These are phyloP conservation scores for Infundibulicybe gibba DNA, from an alignment of 768 basidiomycete species.

Conservation along the genomic window DNA sequence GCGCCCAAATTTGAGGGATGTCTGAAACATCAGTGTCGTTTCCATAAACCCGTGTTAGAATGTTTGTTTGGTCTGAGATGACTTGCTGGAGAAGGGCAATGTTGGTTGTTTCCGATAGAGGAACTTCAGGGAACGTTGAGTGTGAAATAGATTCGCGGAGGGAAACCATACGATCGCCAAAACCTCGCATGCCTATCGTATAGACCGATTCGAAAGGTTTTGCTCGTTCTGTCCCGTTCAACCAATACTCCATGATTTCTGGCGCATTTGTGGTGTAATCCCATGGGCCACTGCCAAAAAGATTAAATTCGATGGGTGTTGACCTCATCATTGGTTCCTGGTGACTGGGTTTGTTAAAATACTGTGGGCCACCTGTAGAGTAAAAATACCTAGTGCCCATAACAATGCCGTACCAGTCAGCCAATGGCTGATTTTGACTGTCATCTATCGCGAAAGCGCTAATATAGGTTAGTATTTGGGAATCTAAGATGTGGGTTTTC, in stretches of 20 bases:
- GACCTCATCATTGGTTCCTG: slow-evolving; percentile 77
- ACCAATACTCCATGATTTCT: slow-evolving; percentile 60
- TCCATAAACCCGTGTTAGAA: slow-evolving; percentile 49
- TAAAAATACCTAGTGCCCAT: slow-evolving; percentile 61
- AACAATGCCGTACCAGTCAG: slow-evolving; percentile 62
- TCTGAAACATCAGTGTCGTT: slow-evolving; percentile 38
- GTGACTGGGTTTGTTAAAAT: slow-evolving; percentile 32
- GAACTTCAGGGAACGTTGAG: slow-evolving; percentile 27
- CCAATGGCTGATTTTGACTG: slow-evolving; percentile 55
- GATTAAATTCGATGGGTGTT: slow-evolving; percentile 60
- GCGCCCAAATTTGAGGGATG: slow-evolving; percentile 66
- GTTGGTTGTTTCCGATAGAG: slow-evolving; percentile 46
- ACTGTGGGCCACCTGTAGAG: neutral
- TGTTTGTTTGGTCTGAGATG: slow-evolving; percentile 57
- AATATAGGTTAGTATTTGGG: neutral
- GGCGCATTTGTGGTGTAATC: slow-evolving; percentile 55
- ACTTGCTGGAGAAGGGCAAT: slow-evolving; percentile 52
- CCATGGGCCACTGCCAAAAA: slow-evolving; percentile 57
- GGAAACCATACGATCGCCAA: slow-evolving; percentile 40
- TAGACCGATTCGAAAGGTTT: slow-evolving; percentile 59
- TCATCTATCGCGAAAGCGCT: slow-evolving; percentile 60
- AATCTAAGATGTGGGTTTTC: neutral
- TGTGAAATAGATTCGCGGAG: neutral
- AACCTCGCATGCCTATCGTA: slow-evolving; percentile 70
- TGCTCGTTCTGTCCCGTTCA: slow-evolving; percentile 54